These are phyloP conservation scores for Gaeumannomyces sp. DNA, from an alignment of 2,329 filamentous ascomycete genomes.

Conservation along the genomic window DNA sequence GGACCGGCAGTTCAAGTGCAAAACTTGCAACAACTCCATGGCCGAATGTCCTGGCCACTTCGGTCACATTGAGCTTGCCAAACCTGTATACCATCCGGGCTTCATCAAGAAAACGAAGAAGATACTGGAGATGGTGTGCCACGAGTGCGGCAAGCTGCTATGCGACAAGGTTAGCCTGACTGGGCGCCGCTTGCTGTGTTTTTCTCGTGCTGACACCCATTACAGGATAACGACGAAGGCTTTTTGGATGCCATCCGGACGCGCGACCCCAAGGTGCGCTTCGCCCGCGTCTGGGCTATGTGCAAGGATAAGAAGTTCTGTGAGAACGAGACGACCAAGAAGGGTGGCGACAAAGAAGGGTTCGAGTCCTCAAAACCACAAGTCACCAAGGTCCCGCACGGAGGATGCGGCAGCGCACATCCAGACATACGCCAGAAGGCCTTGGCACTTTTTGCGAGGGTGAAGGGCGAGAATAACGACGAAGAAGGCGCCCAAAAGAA, in stretches of 20 bases:
- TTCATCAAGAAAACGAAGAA: conserved; percentile 99
- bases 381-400: conserved; percentile 45
- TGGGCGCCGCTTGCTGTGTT: conserved; percentile 4
- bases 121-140: conserved; percentile 96
- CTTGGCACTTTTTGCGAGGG: conserved; percentile 65
- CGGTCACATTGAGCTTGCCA: conserved; percentile 95
- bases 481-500: conserved; percentile 64
- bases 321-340: conserved; percentile 65
- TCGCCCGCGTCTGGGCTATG: conserved; percentile 84
- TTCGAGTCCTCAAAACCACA: conserved; percentile 1
- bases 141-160: conserved; percentile 97
- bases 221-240: conserved; percentile 58
- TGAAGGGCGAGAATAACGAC: conserved; percentile 64
- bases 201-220: conserved; percentile 8
- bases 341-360: conserved; percentile 48
- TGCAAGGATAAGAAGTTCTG: conserved; percentile 86
- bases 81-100: conserved; percentile 89
- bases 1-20: conserved; percentile 91
- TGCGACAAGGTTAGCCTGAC: conserved; percentile 88
- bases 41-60: conserved; percentile 96
- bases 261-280: conserved; percentile 89
- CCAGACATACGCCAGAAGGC: conserved; percentile 84
- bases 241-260: conserved; percentile 76
- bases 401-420: conserved; percentile 87
- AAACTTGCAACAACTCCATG: conserved; percentile 93